These are phyloP conservation scores for Mycena floridula DNA, from an alignment of 768 basidiomycete genomes.

Conservation along the genomic window DNA sequence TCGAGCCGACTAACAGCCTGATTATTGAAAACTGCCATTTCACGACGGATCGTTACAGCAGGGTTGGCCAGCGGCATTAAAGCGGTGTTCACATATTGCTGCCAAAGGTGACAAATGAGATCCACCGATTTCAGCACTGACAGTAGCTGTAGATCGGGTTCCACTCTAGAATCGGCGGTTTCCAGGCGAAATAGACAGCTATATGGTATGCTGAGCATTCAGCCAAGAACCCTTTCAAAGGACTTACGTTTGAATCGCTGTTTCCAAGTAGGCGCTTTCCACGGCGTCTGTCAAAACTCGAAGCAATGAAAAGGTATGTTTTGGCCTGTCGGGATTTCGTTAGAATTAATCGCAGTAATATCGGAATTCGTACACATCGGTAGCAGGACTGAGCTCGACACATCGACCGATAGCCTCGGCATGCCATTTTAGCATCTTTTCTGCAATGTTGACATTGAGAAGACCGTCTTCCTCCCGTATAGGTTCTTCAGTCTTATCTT, in stretches of 20 bases:
- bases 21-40: constrained; percentile 91
- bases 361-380: constrained; percentile 68
- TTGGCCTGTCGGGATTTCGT: constrained; percentile 47
- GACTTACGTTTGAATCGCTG: constrained; percentile 89
- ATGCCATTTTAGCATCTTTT: constrained; percentile 95
- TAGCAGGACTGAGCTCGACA: constrained; percentile 76
- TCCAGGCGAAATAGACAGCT: constrained; percentile 68
- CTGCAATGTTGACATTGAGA: constrained; percentile 69
- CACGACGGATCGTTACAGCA: constrained; percentile 81
- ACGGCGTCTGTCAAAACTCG: constrained; percentile 85
- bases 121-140: constrained; percentile 65
- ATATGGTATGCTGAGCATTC: neutral
- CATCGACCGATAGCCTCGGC: constrained; percentile 95
- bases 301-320: constrained; percentile 80
- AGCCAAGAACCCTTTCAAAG: neutral
- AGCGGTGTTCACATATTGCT: constrained; percentile 89
- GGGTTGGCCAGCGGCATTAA: constrained; percentile 81
- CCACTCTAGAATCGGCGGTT: constrained; percentile 63
- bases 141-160: constrained; percentile 73
- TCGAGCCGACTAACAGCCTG: constrained; percentile 83
- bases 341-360: neutral
- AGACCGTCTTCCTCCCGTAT: constrained; percentile 77
- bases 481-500: constrained; percentile 63
- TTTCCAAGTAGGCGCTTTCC: constrained; percentile 78
- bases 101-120: constrained; percentile 94